Evolutionary conservation across 2,329 filamentous ascomycete genomes (phyloP).

Genomic region (Botryotinia globosa): DNA sequence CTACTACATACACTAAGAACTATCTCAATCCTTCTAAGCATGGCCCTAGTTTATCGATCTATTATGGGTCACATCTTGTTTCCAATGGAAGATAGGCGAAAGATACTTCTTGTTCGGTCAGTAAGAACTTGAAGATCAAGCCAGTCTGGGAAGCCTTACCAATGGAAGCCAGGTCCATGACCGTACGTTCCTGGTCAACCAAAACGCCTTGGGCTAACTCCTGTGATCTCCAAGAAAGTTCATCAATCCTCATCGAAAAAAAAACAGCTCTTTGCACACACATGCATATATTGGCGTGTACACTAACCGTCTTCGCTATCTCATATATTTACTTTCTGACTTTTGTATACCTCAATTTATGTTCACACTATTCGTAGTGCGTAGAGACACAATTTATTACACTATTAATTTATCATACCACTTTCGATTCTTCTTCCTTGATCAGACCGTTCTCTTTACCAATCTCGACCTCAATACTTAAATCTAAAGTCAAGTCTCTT

Average conservation of each 20-base stretch:
- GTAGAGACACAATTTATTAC: neutral
- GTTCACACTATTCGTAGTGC: neutral
- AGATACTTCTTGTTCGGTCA: neutral
- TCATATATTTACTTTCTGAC: neutral
- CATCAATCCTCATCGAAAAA: neutral
- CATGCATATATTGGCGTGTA: neutral
- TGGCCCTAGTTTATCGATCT: no score
- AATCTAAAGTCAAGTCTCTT: slow-evolving; percentile 20
- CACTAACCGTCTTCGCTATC: neutral
- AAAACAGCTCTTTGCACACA: neutral
- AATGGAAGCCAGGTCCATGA: neutral
- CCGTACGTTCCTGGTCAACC: neutral
- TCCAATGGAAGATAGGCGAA: neutral
- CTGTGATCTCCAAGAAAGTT: neutral
- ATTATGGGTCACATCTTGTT: neutral
- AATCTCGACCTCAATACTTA: neutral
- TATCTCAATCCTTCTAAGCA: neutral
- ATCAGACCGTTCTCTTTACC: neutral
- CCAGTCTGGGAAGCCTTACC: neutral
- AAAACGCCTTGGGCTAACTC: neutral
- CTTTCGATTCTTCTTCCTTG: neutral
- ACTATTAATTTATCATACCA: neutral
- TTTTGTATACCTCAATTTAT: neutral
- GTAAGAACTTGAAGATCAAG: neutral
- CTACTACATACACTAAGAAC: neutral